Percentiles rank a stretch among this genome's conserved stretches.
phyloP scores from a whole-genome alignment of 345 rosid genomes.

The Eucalyptus marginata region DNA sequence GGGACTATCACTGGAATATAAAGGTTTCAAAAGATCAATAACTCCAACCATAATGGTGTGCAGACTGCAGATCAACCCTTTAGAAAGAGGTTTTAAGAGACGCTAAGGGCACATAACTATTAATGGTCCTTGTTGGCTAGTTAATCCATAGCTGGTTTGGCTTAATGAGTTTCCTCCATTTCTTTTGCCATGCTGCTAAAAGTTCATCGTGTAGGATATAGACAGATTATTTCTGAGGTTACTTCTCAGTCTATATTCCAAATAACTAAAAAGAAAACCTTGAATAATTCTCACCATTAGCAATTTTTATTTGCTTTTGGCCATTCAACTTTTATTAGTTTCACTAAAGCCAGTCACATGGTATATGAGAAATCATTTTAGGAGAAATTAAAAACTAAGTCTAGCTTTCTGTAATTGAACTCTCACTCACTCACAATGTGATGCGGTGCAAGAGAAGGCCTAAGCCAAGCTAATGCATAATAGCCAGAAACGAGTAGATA shows the following conservation, averaged over 20 bases:
- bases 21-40: background rate
- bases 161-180: background rate
- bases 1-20: constrained; percentile 37
- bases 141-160: background rate
- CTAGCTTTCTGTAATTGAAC: background rate
- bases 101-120: background rate
- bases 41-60: background rate
- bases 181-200: background rate
- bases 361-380: background rate
- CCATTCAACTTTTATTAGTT: background rate
- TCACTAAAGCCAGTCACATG: background rate
- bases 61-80: background rate
- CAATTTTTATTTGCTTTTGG: background rate
- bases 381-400: background rate
- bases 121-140: background rate
- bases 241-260: background rate
- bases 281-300: background rate
- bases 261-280: background rate
- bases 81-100: background rate
- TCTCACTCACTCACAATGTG: too few relatives aligned
- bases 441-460: background rate
- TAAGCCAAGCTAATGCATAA: background rate
- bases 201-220: background rate
- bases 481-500: background rate
- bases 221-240: background rate